A percentile compares a stretch with the other conserved stretches of the same genome.
phyloP scores from a whole-genome alignment of 176 grass and related monocot species.

The Eragrostis nindensis region DNA sequence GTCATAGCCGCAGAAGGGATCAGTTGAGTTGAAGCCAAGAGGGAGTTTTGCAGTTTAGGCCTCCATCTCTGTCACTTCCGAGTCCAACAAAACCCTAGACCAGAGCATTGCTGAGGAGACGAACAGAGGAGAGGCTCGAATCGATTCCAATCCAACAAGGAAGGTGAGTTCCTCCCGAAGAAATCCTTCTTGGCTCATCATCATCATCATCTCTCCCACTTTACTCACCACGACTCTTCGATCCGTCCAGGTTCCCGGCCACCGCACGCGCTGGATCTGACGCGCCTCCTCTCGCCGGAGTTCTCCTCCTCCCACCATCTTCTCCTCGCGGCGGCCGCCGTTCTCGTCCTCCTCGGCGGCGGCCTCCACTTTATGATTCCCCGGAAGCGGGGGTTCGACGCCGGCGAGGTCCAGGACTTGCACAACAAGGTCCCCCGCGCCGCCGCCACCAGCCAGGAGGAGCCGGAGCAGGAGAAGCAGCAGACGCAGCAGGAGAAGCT shows the following conservation, averaged over 20 bases:
- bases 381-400: constrained; percentile 53
- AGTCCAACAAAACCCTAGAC: neutral
- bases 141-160: neutral
- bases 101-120: too few relatives aligned
- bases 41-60: too few relatives aligned
- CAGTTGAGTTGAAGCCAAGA: neutral
- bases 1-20: neutral
- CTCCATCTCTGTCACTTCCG: neutral
- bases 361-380: constrained; percentile 71
- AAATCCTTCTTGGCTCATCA: neutral
- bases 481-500: too few relatives aligned
- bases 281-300: neutral
- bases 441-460: neutral
- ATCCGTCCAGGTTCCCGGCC: constrained; percentile 23
- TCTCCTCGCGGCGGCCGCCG: constrained; percentile 48
- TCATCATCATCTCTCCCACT: neutral
- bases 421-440: constrained; percentile 56
- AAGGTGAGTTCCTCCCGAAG: neutral
- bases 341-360: constrained; percentile 52
- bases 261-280: neutral
- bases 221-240: neutral
- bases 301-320: neutral
- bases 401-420: constrained; percentile 65
- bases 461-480: neutral
- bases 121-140: neutral